Evolutionary conservation across 2,329 filamentous ascomycete genomes (phyloP).

Genomic region (Fusarium poae): DNA sequence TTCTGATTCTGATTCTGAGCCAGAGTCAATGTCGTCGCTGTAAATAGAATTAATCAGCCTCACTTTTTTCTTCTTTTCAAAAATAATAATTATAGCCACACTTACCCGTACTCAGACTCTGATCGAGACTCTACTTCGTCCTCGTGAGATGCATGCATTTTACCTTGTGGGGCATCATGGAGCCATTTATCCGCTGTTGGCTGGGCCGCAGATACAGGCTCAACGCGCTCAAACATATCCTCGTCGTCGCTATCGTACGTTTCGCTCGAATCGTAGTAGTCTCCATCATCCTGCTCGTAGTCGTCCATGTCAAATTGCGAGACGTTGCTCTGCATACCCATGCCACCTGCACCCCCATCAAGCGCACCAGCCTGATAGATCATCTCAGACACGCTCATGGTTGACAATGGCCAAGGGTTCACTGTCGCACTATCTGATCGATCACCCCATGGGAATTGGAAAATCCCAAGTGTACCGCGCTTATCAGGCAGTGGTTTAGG

Average conservation of each 20-base stretch:
- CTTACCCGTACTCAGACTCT: slow-evolving; percentile 31
- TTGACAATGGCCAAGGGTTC: slow-evolving; percentile 55
- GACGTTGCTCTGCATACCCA: slow-evolving; percentile 59
- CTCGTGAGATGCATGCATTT: slow-evolving; percentile 40
- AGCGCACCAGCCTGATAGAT: slow-evolving; percentile 53
- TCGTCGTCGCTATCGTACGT: slow-evolving; percentile 56
- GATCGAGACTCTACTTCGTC: slow-evolving; percentile 22
- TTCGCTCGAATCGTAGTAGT: slow-evolving; percentile 50
- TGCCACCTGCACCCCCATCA: slow-evolving; percentile 21
- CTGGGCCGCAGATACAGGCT: slow-evolving; percentile 71
- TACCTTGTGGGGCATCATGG: slow-evolving; percentile 34
- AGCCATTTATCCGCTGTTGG: slow-evolving; percentile 60
- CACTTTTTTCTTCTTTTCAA: neutral
- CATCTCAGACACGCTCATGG: slow-evolving; percentile 65
- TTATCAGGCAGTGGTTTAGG: slow-evolving; percentile 70
- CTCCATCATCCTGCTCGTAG: slow-evolving; percentile 66
- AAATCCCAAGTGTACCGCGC: slow-evolving; percentile 71
- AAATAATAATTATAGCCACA: neutral
- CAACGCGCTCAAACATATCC: slow-evolving; percentile 65
- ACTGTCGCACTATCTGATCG: slow-evolving; percentile 68
- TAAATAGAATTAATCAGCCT: slow-evolving; percentile 9
- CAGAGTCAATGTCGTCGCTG: slow-evolving; percentile 2
- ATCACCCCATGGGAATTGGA: slow-evolving; percentile 76
- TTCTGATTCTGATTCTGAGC: neutral
- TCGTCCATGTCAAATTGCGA: slow-evolving; percentile 68